phyloP scores from a whole-genome alignment of 306 rosid genomes.

The Herpetospermum pedunculosum region DNA sequence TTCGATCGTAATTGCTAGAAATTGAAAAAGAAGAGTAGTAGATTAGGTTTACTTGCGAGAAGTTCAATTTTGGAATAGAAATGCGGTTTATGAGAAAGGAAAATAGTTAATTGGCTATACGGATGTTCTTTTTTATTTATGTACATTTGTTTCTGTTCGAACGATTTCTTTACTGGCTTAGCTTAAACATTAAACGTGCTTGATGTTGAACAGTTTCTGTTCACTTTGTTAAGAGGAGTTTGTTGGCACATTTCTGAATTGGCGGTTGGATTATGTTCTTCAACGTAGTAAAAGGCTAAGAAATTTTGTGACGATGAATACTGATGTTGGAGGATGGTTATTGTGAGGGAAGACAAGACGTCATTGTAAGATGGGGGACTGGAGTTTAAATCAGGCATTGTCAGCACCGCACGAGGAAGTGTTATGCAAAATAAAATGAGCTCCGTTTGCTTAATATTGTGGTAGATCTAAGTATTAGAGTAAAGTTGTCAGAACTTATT shows the following conservation, averaged over 20 bases:
- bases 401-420: neutral
- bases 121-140: neutral
- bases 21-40: neutral
- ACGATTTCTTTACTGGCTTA: neutral
- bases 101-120: neutral
- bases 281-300: neutral
- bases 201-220: neutral
- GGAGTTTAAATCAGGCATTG: neutral
- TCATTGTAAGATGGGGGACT: neutral
- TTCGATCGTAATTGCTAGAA: neutral
- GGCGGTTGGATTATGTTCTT: neutral
- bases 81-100: neutral
- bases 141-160: neutral
- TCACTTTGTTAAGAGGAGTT: neutral
- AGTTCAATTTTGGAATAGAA: neutral
- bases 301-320: neutral
- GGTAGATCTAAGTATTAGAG: neutral
- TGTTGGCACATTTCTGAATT: neutral
- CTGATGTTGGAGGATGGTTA: neutral
- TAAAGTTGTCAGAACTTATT: neutral
- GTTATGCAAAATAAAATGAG: neutral
- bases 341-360: neutral
- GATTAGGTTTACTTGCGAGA: neutral
- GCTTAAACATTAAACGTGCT: neutral
- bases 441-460: neutral